A percentile compares a stretch with the other conserved stretches of the same genome.
Conservation (phyloP, 495 filamentous ascomycete species). For the Podospora pseudopauciseta region DNA sequence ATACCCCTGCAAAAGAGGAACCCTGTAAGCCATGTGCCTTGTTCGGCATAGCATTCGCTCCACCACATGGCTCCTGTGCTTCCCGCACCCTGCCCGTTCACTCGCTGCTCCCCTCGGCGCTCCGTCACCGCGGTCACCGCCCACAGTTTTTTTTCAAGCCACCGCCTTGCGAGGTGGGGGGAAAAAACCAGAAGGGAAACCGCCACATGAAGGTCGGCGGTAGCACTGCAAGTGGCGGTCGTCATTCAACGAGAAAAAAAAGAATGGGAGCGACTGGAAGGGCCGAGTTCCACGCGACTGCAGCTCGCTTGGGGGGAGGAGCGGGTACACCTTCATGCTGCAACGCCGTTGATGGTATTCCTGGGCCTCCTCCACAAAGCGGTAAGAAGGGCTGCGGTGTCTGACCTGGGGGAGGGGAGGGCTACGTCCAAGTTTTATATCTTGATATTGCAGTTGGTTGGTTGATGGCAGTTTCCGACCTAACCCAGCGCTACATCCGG, state of each 20-base stretch:
- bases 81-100: background rate
- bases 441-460: background rate
- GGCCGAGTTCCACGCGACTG: conserved; percentile 1
- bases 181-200: background rate
- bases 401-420: background rate
- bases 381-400: background rate
- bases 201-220: background rate
- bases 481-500: background rate
- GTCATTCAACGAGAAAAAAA: background rate
- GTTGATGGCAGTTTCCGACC: background rate
- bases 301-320: background rate
- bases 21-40: conserved; percentile 11
- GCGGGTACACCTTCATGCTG: conserved; percentile 3
- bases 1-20: background rate
- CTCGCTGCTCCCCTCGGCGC: too few relatives aligned
- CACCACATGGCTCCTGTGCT: conserved; percentile 12
- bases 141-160: too few relatives aligned
- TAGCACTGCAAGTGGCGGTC: background rate
- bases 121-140: background rate
- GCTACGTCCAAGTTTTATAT: background rate
- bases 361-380: background rate
- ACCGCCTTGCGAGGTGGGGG: background rate
- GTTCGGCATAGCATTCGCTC: conserved; percentile 13
- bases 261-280: background rate
- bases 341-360: conserved; percentile 1